Evolutionary conservation across 495 filamentous ascomycete species (phyloP).

Genomic region (Aspergillus nanangensis): DNA sequence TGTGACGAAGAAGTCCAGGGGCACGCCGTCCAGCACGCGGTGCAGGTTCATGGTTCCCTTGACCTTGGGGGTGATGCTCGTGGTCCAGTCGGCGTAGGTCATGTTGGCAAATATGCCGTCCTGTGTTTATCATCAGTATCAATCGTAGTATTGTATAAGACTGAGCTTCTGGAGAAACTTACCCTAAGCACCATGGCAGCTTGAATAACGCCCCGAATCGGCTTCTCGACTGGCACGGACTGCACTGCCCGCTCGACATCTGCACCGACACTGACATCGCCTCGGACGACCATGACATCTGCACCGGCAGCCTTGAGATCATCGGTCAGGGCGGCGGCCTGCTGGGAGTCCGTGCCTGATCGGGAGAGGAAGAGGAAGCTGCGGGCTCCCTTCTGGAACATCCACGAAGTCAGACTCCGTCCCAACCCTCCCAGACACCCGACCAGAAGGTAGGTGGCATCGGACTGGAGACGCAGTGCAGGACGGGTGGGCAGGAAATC

Average conservation of each 20-base stretch:
- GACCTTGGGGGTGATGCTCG: constrained; percentile 19
- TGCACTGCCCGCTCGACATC: constrained; percentile 10
- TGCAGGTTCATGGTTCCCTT: constrained; percentile 17
- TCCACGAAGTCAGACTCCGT: constrained; percentile 51
- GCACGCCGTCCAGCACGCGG: constrained; percentile 16
- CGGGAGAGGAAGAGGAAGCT: constrained; percentile 56
- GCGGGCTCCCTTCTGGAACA: constrained; percentile 52
- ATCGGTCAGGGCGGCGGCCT: constrained; percentile 18
- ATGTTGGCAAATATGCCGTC: constrained; percentile 20
- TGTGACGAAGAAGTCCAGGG: constrained; percentile 29
- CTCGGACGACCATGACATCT: constrained; percentile 18
- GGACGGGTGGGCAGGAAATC: too few species aligned
- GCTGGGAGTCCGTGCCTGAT: constrained; percentile 31
- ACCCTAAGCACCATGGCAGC: constrained; percentile 38
- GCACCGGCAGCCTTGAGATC: constrained; percentile 18
- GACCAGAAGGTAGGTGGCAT: constrained; percentile 57
- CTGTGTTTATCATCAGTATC: too few species aligned
- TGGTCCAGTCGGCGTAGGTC: constrained; percentile 12
- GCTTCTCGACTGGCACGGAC: background rate
- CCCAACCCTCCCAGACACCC: constrained; percentile 66
- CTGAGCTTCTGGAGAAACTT: too few species aligned
- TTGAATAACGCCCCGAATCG: constrained; percentile 32
- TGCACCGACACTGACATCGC: constrained; percentile 21
- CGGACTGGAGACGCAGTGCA: too few species aligned
- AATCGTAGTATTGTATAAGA: too few species aligned